A percentile compares a stretch with the other conserved stretches of the same genome.
Evolutionary conservation across 2,329 filamentous ascomycete species (phyloP).

Genomic region (Metarhizium anisopliae): DNA sequence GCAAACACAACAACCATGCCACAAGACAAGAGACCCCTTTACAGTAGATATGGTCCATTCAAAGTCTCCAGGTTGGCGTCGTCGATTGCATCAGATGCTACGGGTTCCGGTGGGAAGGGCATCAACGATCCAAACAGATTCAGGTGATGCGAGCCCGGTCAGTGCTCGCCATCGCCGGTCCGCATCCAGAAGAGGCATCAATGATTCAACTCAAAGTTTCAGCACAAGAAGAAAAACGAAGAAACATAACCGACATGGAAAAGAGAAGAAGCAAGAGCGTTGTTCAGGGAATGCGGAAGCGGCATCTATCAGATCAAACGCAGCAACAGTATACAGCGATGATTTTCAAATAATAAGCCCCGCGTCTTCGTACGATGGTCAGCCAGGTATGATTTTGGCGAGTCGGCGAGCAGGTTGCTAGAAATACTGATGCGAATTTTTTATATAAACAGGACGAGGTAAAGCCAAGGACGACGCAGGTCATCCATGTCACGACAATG

Average conservation of each 20-base stretch:
- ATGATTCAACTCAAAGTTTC: not conserved
- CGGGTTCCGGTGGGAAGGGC: conserved; percentile 23
- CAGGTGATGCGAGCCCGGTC: conserved; percentile 10
- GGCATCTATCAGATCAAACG: conserved; percentile 17
- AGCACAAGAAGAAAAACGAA: not conserved
- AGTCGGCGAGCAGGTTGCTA: not conserved
- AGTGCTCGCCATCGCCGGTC: not conserved
- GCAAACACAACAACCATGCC: not conserved
- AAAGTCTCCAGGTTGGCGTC: conserved; percentile 17
- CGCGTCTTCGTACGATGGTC: not conserved
- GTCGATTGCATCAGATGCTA: conserved; percentile 17
- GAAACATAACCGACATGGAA: not conserved
- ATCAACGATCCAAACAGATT: conserved; percentile 25
- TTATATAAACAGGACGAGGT: too few relatives aligned
- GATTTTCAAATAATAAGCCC: conserved; percentile 18
- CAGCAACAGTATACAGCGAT: conserved; percentile 28
- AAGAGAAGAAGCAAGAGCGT: not conserved
- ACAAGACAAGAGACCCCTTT: not conserved
- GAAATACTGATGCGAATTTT: too few relatives aligned
- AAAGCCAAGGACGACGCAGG: too few relatives aligned
- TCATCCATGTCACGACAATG: too few relatives aligned
- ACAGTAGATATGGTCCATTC: not conserved
- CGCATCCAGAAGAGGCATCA: not conserved
- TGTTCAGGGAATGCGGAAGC: not conserved
- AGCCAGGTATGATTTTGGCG: not conserved